Evolutionary conservation across 805 yeast species (phyloP), one percentile per base, ranked within the genome.

Genomic region (Clavispora carvajalis): DNA sequence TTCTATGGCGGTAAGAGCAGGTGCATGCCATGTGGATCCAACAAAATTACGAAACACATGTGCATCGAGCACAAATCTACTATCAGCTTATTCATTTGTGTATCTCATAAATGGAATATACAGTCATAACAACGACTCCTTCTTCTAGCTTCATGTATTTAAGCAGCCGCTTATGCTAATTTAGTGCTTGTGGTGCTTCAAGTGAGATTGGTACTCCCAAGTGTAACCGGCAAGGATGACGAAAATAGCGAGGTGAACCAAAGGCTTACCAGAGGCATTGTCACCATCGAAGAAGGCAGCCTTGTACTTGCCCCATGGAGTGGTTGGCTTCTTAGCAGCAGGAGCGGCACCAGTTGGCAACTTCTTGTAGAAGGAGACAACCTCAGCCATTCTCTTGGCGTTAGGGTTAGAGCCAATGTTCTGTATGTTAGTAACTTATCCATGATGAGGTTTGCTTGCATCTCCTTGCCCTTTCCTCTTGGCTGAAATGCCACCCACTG

Each of bases 361-460:
- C 55, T 88, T 82, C 74, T 91, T 86, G 85, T 91, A 91, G 80
- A 93, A 90, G 51, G 86, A 76, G 58, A 91, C 97, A 58, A 91
- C 95, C 66, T 86, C 85, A 53, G 87, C 83, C 83, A 93, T 87
- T 74, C 95, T 87, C 79, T 88, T 87, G 57, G 98, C 98, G 58
- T 91, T 85, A 60, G 97, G 96, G 73, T 89, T 88, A 47, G 95
- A 78, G 45, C 96, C 95, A 54, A 93, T 75, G 84, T 88, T 90
- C 84, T 82, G 63, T 21, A 43, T 36, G 72, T 67, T 55, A 55
- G 62, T 57, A 55, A 30, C 8, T 18, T 15, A 10, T 5, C n/a
- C n/a, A n/a, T n/a, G n/a, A n/a, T n/a, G n/a, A n/a, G n/a, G n/a
- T n/a, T n/a, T n/a, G n/a, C n/a, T n/a, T n/a, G n/a, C n/a, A n/a